Percentiles rank a stretch among this genome's conserved stretches.
phyloP scores from a whole-genome alignment of 148 eudicot genomes.

The Arbutus unedo region DNA sequence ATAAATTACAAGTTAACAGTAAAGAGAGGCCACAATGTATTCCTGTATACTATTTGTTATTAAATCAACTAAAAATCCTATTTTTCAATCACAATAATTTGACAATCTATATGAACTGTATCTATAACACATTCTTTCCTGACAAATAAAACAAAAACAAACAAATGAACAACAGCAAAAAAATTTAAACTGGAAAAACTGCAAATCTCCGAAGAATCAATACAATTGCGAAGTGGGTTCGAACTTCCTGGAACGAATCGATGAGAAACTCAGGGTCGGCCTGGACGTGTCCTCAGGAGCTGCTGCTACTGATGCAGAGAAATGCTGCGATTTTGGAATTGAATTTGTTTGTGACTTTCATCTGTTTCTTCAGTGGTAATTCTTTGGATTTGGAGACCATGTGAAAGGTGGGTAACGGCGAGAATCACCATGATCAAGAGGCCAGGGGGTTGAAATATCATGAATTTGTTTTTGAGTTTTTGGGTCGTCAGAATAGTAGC shows the following conservation, averaged over 20 bases:
- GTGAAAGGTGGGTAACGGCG: slow-evolving; percentile 27
- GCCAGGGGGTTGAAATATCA: slow-evolving; percentile 29
- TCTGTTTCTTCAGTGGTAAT: neutral
- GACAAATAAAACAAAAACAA: neutral
- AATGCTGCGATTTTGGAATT: neutral
- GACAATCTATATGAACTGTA: slow-evolving; percentile 12
- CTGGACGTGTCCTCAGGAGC: slow-evolving; percentile 19
- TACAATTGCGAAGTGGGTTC: slow-evolving; percentile 75
- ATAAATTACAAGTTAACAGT: too few species aligned
- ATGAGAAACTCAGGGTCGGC: slow-evolving; percentile 30
- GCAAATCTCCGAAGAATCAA: slow-evolving; percentile 15
- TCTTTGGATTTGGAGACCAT: slow-evolving; percentile 26
- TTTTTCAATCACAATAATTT: neutral
- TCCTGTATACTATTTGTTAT: neutral
- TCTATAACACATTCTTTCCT: slow-evolving; percentile 10
- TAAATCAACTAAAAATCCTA: neutral
- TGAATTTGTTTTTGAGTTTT: slow-evolving; percentile 1
- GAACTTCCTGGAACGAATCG: slow-evolving; percentile 60
- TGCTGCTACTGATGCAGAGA: slow-evolving; percentile 2
- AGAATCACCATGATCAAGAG: slow-evolving; percentile 32
- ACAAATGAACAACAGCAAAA: neutral
- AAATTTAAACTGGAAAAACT: slow-evolving; percentile 17
- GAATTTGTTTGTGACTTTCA: slow-evolving; percentile 1
- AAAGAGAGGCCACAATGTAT: neutral
- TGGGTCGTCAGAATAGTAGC: neutral